Base-by-base conservation (phyloP, 2,329 filamentous ascomycete genomes). In the Lojkania enalia region DNA sequence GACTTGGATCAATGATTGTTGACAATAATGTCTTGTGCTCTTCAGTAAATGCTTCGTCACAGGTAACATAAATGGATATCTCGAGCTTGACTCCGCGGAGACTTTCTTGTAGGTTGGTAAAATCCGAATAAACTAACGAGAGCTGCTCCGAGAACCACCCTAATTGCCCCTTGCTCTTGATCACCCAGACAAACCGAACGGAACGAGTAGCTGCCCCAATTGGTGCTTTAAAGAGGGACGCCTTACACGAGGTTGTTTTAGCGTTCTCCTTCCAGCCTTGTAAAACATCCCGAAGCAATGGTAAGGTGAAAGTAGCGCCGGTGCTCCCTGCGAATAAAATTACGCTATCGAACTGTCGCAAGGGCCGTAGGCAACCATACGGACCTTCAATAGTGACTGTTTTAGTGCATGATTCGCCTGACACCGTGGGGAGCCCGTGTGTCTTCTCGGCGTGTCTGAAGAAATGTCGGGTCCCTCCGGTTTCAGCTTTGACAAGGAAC, bases 291-390 rank as follows among this genome's bases (percentile, higher is more conserved):
- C 80, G 74, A 25, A 84, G 67, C 2, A 82, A 60, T 1, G 82
- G 81, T 9, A 81, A 57, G 1, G 75, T 79, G 54, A 81, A 85
- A 0, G 80, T 80, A 18, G 77, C 78, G 2, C 83, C 83, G 35
- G 79, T 83, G 14, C 79, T 79, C 16, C 81, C 81, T 5, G 82
- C 80, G 6, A 85, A 66, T 0, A 86, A 63, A 1, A 85, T 69
- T 2, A 84, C 73, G 42, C 76, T 83, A 48, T 85, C 82, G 47
- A 84, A 85, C 54, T 84, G 81, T 16, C 74, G 72, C 13, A 84
- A 65, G 1, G 77, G 71, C 39, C 79, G 64, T 4, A 80, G 65
- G 18, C 58, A 63, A 20, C 80, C 77, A 49, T 81, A 82, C 1
- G 80, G 77, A 0, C 79, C 79, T 55, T 81, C 77, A 14, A 83